Conservation (phyloP, 805 yeast genomes). For the Kluyveromyces lactis region DNA sequence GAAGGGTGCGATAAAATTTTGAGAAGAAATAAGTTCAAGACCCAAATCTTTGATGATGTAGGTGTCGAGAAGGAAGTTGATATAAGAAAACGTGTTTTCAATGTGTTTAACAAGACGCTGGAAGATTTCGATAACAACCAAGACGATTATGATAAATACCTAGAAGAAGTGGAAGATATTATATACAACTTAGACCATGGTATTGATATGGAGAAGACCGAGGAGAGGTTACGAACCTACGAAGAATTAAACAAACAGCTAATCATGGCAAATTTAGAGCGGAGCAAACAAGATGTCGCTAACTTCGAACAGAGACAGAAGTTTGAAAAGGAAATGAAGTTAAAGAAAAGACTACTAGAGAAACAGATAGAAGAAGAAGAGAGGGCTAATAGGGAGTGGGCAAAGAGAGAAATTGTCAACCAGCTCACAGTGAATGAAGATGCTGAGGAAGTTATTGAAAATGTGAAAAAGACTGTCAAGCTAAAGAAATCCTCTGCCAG, state of each 20-base stretch:
- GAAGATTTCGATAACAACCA: slow-evolving; percentile 55
- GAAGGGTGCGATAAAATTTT: slow-evolving; percentile 81
- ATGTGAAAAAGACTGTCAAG: slow-evolving; percentile 41
- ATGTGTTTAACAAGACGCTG: slow-evolving; percentile 71
- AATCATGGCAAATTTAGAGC: slow-evolving; percentile 67
- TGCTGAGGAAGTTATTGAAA: slow-evolving; percentile 42
- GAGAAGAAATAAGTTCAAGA: slow-evolving; percentile 82
- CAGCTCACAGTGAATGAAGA: slow-evolving; percentile 38
- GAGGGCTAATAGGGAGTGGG: slow-evolving; percentile 42
- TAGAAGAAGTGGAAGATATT: slow-evolving; percentile 77
- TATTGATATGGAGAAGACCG: slow-evolving; percentile 61
- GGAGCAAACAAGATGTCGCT: slow-evolving; percentile 63
- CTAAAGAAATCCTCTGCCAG: slow-evolving; percentile 58
- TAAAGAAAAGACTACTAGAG: slow-evolving; percentile 43
- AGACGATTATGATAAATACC: slow-evolving; percentile 60
- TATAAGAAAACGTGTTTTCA: slow-evolving; percentile 67
- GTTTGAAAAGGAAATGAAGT: slow-evolving; percentile 58
- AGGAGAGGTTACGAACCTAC: slow-evolving; percentile 54
- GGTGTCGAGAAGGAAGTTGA: slow-evolving; percentile 88
- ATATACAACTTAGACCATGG: slow-evolving; percentile 69
- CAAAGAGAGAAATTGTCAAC: slow-evolving; percentile 49
- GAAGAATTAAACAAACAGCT: slow-evolving; percentile 67
- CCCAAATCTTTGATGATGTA: slow-evolving; percentile 88
- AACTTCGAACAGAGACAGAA: slow-evolving; percentile 55
- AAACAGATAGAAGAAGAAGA: slow-evolving; percentile 58